A percentile compares a stretch with the other conserved stretches of the same genome.
Evolutionary conservation across 495 filamentous ascomycete genomes (phyloP).

Genomic region (Lentithecium fluviatile): DNA sequence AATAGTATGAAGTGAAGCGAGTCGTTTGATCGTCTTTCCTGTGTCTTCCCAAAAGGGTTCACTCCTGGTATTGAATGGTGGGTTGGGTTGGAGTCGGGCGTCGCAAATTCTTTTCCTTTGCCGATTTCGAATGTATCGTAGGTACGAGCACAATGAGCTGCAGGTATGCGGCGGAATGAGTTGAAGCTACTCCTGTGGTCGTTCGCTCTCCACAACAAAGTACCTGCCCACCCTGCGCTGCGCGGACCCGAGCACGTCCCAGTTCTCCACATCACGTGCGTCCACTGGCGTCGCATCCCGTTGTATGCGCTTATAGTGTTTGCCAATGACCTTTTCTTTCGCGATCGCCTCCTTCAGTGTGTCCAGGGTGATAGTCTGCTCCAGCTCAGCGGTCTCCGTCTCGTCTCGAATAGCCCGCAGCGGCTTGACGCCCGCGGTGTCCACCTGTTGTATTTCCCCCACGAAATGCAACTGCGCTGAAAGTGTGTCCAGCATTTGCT

Average conservation of each 20-base stretch:
- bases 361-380: conserved; percentile 55
- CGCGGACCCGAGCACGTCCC: conserved; percentile 68
- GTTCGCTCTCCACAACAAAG: conserved; percentile 74
- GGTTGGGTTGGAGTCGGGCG: too few relatives aligned
- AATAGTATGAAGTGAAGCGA: neutral
- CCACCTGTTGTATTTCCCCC: conserved; percentile 72
- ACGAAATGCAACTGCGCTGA: conserved; percentile 88
- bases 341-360: conserved; percentile 53
- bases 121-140: too few relatives aligned
- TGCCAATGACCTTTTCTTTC: conserved; percentile 56
- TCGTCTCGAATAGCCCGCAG: conserved; percentile 81
- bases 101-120: too few relatives aligned
- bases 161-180: neutral
- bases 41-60: neutral
- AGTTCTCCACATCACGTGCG: conserved; percentile 52
- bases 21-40: neutral
- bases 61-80: neutral
- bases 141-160: neutral
- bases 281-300: conserved; percentile 38
- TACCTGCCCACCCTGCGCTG: conserved; percentile 66
- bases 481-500: conserved; percentile 67
- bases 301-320: conserved; percentile 46
- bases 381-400: conserved; percentile 54
- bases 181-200: conserved; percentile 11
- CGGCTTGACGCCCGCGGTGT: conserved; percentile 69